Base-by-base conservation (phyloP, 148 eudicot species). In the Heliosperma pusillum region DNA sequence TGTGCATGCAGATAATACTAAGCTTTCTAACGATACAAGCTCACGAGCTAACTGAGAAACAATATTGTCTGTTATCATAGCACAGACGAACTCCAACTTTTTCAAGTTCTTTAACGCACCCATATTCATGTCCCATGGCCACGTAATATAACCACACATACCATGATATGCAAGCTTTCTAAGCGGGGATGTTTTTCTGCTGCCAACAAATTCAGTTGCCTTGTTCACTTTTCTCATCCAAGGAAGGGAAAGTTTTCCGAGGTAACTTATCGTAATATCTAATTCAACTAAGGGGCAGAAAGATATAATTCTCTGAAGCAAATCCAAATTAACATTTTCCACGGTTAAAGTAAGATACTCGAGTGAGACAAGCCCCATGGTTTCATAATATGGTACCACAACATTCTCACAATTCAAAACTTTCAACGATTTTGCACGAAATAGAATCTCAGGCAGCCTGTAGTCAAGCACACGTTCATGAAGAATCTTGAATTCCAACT, bases 101-200 rank as follows among this genome's bases (percentile, higher is more conserved):
- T 17, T 66, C 70, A 66, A 66, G 70, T 66, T 66, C 52, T 66
- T 66, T 52, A 66, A 40, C n/a, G 52, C 55, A 50, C 2, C 10
- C 15, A 66, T 24, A 7, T 36, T 66, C 25, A 66, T 10, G 22
- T 66, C 40, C 21, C 21, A 66, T 40, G 47, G 70, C 70, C 47
- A 33, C 5, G 25, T 8, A 36, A 36, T 36, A 5, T 6, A 4
- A 10, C 8, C 25, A 16, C 3, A 20, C 55, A 50, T 50, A 11
- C 17, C 55, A 50, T 50, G 0, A 66, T 36, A 66, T 17, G 19
- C 22, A 36, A 66, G 11, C 50, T 40, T 19, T n/a, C 21, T 19
- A 33, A 66, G 50, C 22, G 52, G 25, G 25, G 15, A 33, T 66
- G 25, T 11, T 19, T 40, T 36, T 62, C 36, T 40, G 24, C 30